Evolutionary conservation across 768 basidiomycete species (phyloP), one percentile per base, ranked within the genome.

Genomic region (Rhodotorula babjevae): DNA sequence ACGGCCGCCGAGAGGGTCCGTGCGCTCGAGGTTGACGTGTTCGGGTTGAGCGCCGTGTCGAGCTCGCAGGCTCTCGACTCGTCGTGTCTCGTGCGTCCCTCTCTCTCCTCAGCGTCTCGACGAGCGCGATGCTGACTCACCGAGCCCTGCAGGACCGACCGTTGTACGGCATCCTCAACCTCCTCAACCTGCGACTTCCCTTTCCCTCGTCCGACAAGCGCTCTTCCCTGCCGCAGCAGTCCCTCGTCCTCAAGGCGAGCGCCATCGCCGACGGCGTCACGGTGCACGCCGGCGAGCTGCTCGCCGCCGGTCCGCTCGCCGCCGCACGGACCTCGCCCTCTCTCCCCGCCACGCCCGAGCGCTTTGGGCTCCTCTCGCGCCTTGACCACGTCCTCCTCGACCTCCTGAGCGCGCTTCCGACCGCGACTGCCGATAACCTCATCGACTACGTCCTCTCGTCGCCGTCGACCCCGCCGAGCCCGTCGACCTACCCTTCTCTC

Each of bases 361-460:
- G 19, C 9, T 68, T 68, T 47, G 72, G 72, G 40, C 58, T 73
- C 7, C 36, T 36, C 11, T 42, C 27, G 5, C 56, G 44, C 15
- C 23, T 73, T 47, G 72, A 73, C 56, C 72, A 73, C 61, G 61
- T 73, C 46, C 47, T 73, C 10, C 55, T 73, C 64, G 63, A 62
- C n/a, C 63, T 68, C 27, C 63, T 72, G 16, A 29, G 2, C 63
- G 61, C 57, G 9, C 65, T 27, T 6, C 16, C 60, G 10, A 0
- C n/a, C n/a, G 25, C 65, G 0, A 50, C 18, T 0, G 72, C 68
- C 21, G 40, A 46, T 1, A 46, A 57, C 5, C 63, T 73, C n/a
- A 46, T 66, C 31, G 40, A 36, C 8, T 61, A 61, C 63, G 42
- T 72, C 40, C 64, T 68, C 36, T 47, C 59, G 21, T 16, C 21